phyloP scores from a whole-genome alignment of 1,284 basidiomycete genomes.

The Malassezia obtusa region DNA sequence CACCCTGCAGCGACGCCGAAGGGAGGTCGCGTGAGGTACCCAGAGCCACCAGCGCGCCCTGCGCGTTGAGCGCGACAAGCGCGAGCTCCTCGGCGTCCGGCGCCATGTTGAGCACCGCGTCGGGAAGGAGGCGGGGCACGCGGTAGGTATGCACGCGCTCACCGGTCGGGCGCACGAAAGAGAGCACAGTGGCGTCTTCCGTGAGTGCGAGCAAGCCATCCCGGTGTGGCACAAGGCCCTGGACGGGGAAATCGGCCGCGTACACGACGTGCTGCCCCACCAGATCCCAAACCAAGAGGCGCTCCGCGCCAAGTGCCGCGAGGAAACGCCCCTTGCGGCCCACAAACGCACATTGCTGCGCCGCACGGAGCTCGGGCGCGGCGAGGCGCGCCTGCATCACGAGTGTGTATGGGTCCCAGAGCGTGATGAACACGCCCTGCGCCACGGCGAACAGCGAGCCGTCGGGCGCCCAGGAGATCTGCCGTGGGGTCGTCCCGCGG shows the following conservation, averaged over 20 bases:
- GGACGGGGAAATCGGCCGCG: not conserved
- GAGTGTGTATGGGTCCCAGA: slow-evolving; percentile 68
- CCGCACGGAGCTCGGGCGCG: slow-evolving; percentile 24
- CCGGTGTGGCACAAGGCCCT: slow-evolving; percentile 12
- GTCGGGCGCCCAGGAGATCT: slow-evolving; percentile 71
- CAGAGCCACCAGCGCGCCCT: slow-evolving; percentile 27
- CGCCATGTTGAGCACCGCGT: slow-evolving; percentile 16
- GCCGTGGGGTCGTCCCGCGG: slow-evolving; percentile 25
- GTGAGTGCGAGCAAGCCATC: slow-evolving; percentile 3
- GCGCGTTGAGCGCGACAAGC: slow-evolving; percentile 24
- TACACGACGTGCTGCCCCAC: slow-evolving; percentile 26
- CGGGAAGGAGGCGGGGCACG: not conserved
- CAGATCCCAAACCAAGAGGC: slow-evolving; percentile 38
- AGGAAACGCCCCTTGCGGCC: slow-evolving; percentile 30
- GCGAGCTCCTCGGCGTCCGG: slow-evolving; percentile 10
- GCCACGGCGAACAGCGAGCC: slow-evolving; percentile 73
- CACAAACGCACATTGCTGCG: slow-evolving; percentile 19
- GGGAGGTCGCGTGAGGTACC: slow-evolving; percentile 18
- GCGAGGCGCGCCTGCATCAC: slow-evolving; percentile 58
- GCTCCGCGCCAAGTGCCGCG: slow-evolving; percentile 17
- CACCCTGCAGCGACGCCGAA: slow-evolving; percentile 20
- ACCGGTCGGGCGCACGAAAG: slow-evolving; percentile 8
- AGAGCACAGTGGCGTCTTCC: not conserved
- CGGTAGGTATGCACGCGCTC: not conserved
- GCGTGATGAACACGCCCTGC: slow-evolving; percentile 60